Base-by-base conservation (phyloP, 116 monocot species). In the Iris pallida region DNA sequence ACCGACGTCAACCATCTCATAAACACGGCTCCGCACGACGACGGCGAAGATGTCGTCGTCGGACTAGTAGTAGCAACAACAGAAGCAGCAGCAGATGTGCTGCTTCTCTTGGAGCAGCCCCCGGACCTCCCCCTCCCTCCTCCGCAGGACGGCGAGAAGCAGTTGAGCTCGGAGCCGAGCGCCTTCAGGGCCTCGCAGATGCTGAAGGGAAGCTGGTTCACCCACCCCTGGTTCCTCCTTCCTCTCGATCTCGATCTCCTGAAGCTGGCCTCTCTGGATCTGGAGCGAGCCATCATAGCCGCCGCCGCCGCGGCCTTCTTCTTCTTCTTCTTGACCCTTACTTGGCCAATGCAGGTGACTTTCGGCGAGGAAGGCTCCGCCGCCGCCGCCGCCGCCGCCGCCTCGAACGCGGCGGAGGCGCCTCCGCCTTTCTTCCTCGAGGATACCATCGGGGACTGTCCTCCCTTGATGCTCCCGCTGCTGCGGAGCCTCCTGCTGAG, bases 281-380 rank as follows among this genome's bases (percentile, higher is more conserved):
- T 77, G 43, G 79, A 81, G 59, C 76, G 59, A 15, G 91, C 83
- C 5, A 95, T 91, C 70, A 90, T 95, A 41, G 15, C n/a, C 16
- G n/a, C 42, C 0, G 13, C 41, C 11, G 30, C 55, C 10, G 48
- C 55, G 5, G 16, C 49, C 2, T 68, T 73, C 79, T 87, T 84
- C 80, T 84, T 81, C 66, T 80, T 78, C 7, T 80, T 79, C 81
- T 87, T 93, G 19, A 99, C 94, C 20, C 91, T 63, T 0, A 99
- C 99, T 57, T 99, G 99, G 14, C 99, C 99, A 47, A 99, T 93
- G 90, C 99, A 99, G 16, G 94, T 88, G 8, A 99, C 99, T 68
- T 99, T 99, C 3, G 99, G 99, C 1, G 99, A 99, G 4, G 99
- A 86, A 5, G 99, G 99, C 74, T 99, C 99, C 5, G 79, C 81